These are phyloP conservation scores for Miamiensis avidus DNA, from an alignment of 169 alveolate species.

Conservation along the genomic window DNA sequence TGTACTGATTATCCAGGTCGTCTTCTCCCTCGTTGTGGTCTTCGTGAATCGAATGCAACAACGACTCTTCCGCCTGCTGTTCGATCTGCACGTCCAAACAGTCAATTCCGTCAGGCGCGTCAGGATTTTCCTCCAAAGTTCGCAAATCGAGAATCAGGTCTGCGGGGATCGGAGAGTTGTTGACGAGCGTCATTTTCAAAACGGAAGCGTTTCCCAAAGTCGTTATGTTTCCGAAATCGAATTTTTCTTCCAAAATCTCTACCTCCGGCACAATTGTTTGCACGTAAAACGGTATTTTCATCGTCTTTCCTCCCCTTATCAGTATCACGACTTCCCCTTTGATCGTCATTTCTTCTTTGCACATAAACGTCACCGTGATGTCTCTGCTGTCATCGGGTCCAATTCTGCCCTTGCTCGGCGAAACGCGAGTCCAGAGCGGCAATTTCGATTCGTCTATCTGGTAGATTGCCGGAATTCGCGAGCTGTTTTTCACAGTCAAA, in stretches of 20 bases:
- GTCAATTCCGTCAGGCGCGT: slow-evolving; percentile 42
- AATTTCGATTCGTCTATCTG: slow-evolving; percentile 39
- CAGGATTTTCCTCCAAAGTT: slow-evolving; percentile 35
- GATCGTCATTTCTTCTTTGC: slow-evolving; percentile 71
- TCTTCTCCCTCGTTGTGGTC: slow-evolving; percentile 7
- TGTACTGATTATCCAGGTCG: background rate
- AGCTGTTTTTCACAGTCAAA: slow-evolving; percentile 51
- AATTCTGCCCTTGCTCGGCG: slow-evolving; percentile 72
- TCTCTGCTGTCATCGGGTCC: slow-evolving; percentile 66
- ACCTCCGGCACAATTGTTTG: slow-evolving; percentile 80
- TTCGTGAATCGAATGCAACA: slow-evolving; percentile 38
- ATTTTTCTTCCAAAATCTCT: slow-evolving; percentile 70
- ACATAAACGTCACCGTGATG: slow-evolving; percentile 63
- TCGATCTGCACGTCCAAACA: slow-evolving; percentile 31
- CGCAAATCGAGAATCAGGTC: slow-evolving; percentile 77
- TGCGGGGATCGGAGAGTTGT: slow-evolving; percentile 72
- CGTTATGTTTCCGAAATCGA: slow-evolving; percentile 81
- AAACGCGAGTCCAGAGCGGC: slow-evolving; percentile 48
- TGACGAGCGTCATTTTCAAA: slow-evolving; percentile 66
- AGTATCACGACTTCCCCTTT: slow-evolving; percentile 72
- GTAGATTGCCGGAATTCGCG: slow-evolving; percentile 61
- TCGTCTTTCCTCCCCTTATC: slow-evolving; percentile 80
- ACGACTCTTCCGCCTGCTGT: slow-evolving; percentile 35
- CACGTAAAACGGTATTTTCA: slow-evolving; percentile 69
- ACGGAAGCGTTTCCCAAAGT: slow-evolving; percentile 75